A percentile compares a stretch with the other conserved stretches of the same genome.
Evolutionary conservation across 2,329 filamentous ascomycete genomes (phyloP).

Genomic region (Scolecobasidium constrictum): DNA sequence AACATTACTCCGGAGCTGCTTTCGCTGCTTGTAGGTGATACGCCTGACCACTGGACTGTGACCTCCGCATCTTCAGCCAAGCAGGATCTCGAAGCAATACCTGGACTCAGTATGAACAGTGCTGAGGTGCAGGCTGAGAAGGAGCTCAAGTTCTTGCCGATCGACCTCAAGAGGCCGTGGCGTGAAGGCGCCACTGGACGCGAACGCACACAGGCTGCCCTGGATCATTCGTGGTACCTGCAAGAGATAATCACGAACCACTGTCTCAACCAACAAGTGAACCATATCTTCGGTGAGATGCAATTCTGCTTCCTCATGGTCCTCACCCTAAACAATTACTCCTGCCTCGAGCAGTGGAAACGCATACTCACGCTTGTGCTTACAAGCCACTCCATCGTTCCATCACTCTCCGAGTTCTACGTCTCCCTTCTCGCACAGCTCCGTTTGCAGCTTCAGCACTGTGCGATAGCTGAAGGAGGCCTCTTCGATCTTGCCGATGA

Average conservation of each 20-base stretch:
- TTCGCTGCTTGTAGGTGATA: constrained; percentile 36
- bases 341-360: constrained; percentile 56
- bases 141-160: constrained; percentile 43
- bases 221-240: constrained; percentile 52
- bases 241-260: constrained; percentile 34
- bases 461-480: constrained; percentile 47
- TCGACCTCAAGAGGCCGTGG: constrained; percentile 54
- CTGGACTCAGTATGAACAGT: constrained; percentile 34
- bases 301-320: constrained; percentile 54
- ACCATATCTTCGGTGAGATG: constrained; percentile 42
- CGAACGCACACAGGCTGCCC: constrained; percentile 50
- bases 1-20: constrained; percentile 39
- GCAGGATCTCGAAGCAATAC: constrained; percentile 48
- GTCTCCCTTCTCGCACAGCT: constrained; percentile 39
- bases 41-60: constrained; percentile 40
- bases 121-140: constrained; percentile 21
- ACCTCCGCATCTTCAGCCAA: constrained; percentile 47
- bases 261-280: constrained; percentile 21
- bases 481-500: constrained; percentile 48
- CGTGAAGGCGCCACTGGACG: constrained; percentile 48
- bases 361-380: constrained; percentile 45
- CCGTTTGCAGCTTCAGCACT: constrained; percentile 42
- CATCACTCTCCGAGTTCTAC: constrained; percentile 39
- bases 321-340: constrained; percentile 53
- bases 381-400: constrained; percentile 43